Conservation (phyloP, 106 monocot species). For the Hemerocallis citrina region DNA sequence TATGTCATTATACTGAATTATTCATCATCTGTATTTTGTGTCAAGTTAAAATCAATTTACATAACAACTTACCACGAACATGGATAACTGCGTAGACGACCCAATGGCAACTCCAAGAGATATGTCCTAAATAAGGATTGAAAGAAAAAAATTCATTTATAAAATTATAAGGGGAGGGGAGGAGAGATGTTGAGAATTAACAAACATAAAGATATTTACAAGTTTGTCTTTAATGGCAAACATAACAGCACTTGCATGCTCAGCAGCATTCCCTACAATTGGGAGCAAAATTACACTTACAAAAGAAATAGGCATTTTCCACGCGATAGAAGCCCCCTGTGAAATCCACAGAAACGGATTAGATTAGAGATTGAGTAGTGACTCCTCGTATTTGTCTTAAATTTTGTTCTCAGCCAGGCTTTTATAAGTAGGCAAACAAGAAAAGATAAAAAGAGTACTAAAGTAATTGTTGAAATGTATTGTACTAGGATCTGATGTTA, state of each 20-base stretch:
- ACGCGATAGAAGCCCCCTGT: conserved; percentile 59
- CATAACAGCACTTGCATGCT: conserved; percentile 72
- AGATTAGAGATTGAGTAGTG: no score
- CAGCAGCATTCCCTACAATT: conserved; percentile 76
- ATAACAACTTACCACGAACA: conserved; percentile 56
- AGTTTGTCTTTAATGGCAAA: conserved; percentile 85
- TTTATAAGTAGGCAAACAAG: no score
- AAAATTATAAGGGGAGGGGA: background rate
- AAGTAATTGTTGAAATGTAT: no score
- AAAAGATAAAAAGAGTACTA: no score
- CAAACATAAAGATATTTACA: conserved; percentile 43
- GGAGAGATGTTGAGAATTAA: background rate
- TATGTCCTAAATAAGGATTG: conserved; percentile 39
- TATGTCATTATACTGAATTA: no score
- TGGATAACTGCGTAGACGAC: conserved; percentile 82
- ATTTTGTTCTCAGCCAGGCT: no score
- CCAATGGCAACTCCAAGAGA: conserved; percentile 81
- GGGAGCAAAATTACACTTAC: conserved; percentile 78
- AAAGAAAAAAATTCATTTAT: background rate
- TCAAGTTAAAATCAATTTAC: no score
- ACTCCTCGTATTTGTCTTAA: no score
- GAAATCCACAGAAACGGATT: no score
- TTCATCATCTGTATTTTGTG: no score
- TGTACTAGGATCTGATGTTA: no score
- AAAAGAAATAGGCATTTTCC: conserved; percentile 64